Conservation (phyloP, 2,329 filamentous ascomycete genomes). For the Colletotrichum sp. region DNA sequence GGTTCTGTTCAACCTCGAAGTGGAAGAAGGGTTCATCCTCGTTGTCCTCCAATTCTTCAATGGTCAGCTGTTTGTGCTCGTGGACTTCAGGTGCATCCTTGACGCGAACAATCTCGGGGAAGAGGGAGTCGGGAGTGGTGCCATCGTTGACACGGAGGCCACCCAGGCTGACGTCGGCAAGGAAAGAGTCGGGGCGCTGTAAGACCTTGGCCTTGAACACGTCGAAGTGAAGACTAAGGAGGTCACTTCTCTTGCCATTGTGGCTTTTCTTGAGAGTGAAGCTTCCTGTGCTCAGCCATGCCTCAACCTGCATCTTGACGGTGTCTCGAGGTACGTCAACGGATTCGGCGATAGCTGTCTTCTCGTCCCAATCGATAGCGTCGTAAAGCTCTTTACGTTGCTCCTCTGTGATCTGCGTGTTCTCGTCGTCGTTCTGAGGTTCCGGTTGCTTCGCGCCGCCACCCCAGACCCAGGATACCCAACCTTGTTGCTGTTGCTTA, state of each 20-base stretch:
- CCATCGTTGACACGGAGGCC: slow-evolving; percentile 95
- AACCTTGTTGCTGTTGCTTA: slow-evolving; percentile 76
- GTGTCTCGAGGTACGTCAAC: slow-evolving; percentile 91
- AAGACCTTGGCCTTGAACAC: slow-evolving; percentile 90
- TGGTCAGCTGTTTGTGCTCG: slow-evolving; percentile 53
- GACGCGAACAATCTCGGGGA: slow-evolving; percentile 93
- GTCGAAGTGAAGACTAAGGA: slow-evolving; percentile 92
- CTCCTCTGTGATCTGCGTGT: slow-evolving; percentile 90
- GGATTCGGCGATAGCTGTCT: slow-evolving; percentile 83
- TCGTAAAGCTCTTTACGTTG: slow-evolving; percentile 96
- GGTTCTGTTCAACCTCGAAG: slow-evolving; percentile 92
- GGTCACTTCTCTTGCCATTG: slow-evolving; percentile 77
- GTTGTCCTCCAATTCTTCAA: slow-evolving; percentile 57
- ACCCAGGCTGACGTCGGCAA: slow-evolving; percentile 88
- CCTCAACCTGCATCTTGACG: slow-evolving; percentile 90
- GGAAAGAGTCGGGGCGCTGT: slow-evolving; percentile 87
- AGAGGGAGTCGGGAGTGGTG: slow-evolving; percentile 88
- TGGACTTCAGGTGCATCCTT: slow-evolving; percentile 75
- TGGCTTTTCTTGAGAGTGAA: slow-evolving; percentile 91
- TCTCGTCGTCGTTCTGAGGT: slow-evolving; percentile 67
- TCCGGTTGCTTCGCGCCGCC: slow-evolving; percentile 68
- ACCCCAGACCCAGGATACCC: slow-evolving; percentile 87
- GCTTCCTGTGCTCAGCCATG: slow-evolving; percentile 92
- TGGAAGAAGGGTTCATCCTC: slow-evolving; percentile 84
- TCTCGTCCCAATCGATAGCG: slow-evolving; percentile 98